Conservation (phyloP, 169 alveolate species). For the Neospora caninum region DNA sequence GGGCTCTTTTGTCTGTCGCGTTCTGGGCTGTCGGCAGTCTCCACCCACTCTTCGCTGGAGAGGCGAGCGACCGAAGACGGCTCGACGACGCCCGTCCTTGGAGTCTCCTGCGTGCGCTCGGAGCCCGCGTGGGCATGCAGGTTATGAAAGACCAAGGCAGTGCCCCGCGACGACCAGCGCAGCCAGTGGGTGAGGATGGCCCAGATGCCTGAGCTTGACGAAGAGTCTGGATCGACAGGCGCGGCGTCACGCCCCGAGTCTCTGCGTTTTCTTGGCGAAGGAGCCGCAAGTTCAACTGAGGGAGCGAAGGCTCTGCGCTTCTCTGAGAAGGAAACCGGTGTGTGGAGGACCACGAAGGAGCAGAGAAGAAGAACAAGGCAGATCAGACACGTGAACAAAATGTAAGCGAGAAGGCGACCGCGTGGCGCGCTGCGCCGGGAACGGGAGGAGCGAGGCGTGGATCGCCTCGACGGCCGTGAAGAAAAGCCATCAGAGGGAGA, state of each 20-base stretch:
- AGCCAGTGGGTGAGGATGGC: background rate
- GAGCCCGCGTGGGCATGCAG: too few species aligned
- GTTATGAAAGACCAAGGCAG: background rate
- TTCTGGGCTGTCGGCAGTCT: background rate
- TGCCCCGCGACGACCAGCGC: background rate
- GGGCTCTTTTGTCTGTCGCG: background rate
- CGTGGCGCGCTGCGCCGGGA: background rate
- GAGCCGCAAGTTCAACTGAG: background rate
- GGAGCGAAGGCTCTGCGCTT: background rate
- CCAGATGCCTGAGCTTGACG: background rate
- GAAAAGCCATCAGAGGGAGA: background rate
- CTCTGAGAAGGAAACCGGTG: background rate
- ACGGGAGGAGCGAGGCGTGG: background rate
- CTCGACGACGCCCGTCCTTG: too few species aligned
- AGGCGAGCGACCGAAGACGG: too few species aligned
- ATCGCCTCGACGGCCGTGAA: background rate
- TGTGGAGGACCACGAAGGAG: slow-evolving; percentile 14
- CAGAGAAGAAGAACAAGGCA: background rate
- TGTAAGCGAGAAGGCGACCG: background rate
- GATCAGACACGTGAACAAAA: background rate
- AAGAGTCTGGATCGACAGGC: too few species aligned
- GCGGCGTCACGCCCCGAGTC: too few species aligned
- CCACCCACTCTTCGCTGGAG: background rate
- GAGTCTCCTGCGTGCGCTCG: too few species aligned
- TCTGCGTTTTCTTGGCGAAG: background rate